Evolutionary conservation across 495 filamentous ascomycete genomes (phyloP), one percentile per base, ranked within the genome.

Genomic region (Terfezia boudieri): DNA sequence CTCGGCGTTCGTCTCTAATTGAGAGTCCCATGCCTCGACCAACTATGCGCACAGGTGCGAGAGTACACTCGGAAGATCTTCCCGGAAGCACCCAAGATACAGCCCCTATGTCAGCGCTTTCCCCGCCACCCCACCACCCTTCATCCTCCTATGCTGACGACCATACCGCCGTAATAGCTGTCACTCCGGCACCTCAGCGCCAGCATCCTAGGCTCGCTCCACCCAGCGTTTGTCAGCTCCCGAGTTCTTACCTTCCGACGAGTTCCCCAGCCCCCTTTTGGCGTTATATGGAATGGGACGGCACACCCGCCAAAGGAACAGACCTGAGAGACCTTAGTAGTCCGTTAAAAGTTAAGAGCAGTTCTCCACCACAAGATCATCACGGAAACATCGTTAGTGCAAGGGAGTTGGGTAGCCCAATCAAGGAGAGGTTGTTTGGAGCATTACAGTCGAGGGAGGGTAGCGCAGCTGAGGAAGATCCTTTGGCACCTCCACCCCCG

Each of bases 231-330:
- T 78, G 82, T 7, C 85, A 90, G 61, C 74, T 88, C 46, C 92
- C 92, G 3, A 93, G 86, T 60, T 86, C 89, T 64, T 90, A 88
- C 68, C 87, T 95, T 78, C 84, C 87, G 16, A 87, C 89, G 64
- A 89, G 83, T 64, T 92, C 84, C 20, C 90, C 90, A 0, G 90
- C 92, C n/a, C 86, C 89, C 17, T 96, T 95, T 69, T 96, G 89
- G 89, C 92, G 85, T 62, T 90, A 82, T 63, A 78, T 75, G 35
- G 78, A 81, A 58, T 73, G 81, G 54, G 78, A 81, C 10, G 86
- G 78, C 67, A 94, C 87, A 1, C 87, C 88, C 38, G 77, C 82
- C 2, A 76, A 77, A 56, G 73, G 77, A 1, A 70, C 72, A 36
- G 78, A 82, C 46, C 70, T 76, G 67, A 65, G 41, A 82, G 75